phyloP scores from a whole-genome alignment of 106 monocot species.

The Allium cepa region DNA sequence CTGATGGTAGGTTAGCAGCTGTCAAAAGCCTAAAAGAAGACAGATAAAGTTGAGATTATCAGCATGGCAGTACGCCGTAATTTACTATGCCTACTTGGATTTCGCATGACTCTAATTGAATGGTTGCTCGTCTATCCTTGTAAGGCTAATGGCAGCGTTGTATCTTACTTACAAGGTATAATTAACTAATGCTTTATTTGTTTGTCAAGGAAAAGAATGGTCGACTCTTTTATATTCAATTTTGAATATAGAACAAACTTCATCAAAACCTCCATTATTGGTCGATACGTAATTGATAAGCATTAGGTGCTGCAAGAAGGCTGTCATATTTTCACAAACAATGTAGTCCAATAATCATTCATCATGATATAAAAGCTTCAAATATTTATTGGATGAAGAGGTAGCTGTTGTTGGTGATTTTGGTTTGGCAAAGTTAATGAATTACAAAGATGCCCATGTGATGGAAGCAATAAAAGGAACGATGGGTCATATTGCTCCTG shows the following conservation, averaged over 20 bases:
- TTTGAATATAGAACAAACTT: conserved; percentile 30
- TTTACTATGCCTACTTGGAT: conserved; percentile 23
- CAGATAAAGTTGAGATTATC: conserved; percentile 35
- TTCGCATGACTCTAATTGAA: conserved; percentile 34
- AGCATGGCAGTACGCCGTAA: conserved; percentile 46
- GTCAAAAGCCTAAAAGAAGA: conserved; percentile 37
- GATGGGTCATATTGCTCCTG: neutral
- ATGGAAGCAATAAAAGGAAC: neutral
- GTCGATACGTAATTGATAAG: conserved; percentile 48
- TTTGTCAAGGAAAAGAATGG: neutral
- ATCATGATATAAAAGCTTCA: neutral
- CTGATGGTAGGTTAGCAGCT: conserved; percentile 29
- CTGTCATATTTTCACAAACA: conserved; percentile 68
- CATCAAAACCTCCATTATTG: conserved; percentile 60
- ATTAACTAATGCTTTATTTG: neutral
- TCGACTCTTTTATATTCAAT: neutral
- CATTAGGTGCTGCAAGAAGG: conserved; percentile 71
- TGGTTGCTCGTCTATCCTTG: conserved; percentile 37
- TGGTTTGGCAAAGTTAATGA: neutral
- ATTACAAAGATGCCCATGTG: neutral
- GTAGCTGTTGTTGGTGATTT: neutral
- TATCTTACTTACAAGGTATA: conserved; percentile 33
- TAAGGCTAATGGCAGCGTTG: conserved; percentile 41
- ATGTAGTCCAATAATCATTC: neutral
- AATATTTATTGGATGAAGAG: neutral